Evolutionary conservation across 345 rosid genomes (phyloP).

Genomic region (Ceriops decandra): DNA sequence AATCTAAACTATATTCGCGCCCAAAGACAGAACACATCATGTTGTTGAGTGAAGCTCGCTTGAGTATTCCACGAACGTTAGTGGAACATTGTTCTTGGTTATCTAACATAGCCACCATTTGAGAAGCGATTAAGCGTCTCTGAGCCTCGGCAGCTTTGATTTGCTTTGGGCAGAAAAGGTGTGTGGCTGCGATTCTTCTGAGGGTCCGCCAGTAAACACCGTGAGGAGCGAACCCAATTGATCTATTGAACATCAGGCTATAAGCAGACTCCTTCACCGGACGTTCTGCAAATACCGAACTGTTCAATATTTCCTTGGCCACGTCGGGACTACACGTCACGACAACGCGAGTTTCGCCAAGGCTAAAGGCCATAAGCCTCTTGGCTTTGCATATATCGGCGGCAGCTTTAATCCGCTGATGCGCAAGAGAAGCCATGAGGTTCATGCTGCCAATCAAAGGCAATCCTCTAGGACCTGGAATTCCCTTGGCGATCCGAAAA

Average conservation of each 20-base stretch:
- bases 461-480: conserved; percentile 73
- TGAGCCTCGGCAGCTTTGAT: conserved; percentile 46
- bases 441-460: conserved; percentile 68
- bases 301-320: conserved; percentile 61
- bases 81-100: conserved; percentile 21
- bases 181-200: conserved; percentile 52
- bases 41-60: conserved; percentile 61
- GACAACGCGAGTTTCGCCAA: conserved; percentile 60
- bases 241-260: conserved; percentile 63
- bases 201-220: conserved; percentile 77
- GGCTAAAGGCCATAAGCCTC: conserved; percentile 68
- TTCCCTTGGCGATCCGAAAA: conserved; percentile 15
- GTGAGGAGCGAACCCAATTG: conserved; percentile 76
- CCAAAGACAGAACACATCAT: conserved; percentile 83
- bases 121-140: conserved; percentile 38
- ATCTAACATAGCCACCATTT: conserved; percentile 41
- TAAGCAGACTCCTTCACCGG: conserved; percentile 75
- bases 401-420: conserved; percentile 42
- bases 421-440: conserved; percentile 59
- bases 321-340: conserved; percentile 66
- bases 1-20: conserved; percentile 37
- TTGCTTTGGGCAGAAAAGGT: conserved; percentile 60
- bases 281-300: conserved; percentile 63
- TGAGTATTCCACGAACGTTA: conserved; percentile 47
- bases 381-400: conserved; percentile 44